Evolutionary conservation across 768 basidiomycete species (phyloP), one percentile per base, ranked within the genome.

Genomic region (Tulasnella sp.): DNA sequence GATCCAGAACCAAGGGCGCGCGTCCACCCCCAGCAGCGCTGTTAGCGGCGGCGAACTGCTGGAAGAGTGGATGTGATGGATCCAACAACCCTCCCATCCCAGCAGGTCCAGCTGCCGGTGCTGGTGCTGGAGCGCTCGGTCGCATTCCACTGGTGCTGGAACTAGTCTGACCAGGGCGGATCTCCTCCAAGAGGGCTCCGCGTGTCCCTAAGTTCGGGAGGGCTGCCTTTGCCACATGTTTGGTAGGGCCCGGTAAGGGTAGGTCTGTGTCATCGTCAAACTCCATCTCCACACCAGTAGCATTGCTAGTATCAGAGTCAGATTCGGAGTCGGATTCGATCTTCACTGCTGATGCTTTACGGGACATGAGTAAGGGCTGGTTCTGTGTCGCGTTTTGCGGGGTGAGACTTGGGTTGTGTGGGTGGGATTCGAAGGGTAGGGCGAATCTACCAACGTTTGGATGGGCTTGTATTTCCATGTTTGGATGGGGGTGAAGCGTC

Each of bases 201-300:
- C 75, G 80, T 1, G 78, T 61, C 59, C 86, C 85, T 4, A 81
- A 78, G 65, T 83, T 80, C 7, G 83, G 83, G 0, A 94, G 73
- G 13, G 30, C 41, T 11, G 32, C 41, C 32, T 53, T 53, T 23
- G 32, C 45, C 10, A 48, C 47, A 5, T 26, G 5, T 9, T n/a
- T 44, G n/a, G 58, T 59, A 24, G 32, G 3, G 15, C 30, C 38
- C 2, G 91, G 91, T 21, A 94, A 76, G 0, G 90, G 88, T 15
- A 94, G 80, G 69, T 95, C 92, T 11, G 88, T 90, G 67, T 95
- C 92, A 74, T 96, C 93, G 80, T 95, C 90, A 67, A 94, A 95
- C 68, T 89, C 89, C 19, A 27, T 19, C 29, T 52, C 51, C 7
- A 15, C 51, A 17, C 10, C 56, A 54, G 27, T 38, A 7, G 42